These are phyloP conservation scores for Pseudocercospora fuligena DNA, from an alignment of 2,329 filamentous ascomycete genomes.

Conservation along the genomic window DNA sequence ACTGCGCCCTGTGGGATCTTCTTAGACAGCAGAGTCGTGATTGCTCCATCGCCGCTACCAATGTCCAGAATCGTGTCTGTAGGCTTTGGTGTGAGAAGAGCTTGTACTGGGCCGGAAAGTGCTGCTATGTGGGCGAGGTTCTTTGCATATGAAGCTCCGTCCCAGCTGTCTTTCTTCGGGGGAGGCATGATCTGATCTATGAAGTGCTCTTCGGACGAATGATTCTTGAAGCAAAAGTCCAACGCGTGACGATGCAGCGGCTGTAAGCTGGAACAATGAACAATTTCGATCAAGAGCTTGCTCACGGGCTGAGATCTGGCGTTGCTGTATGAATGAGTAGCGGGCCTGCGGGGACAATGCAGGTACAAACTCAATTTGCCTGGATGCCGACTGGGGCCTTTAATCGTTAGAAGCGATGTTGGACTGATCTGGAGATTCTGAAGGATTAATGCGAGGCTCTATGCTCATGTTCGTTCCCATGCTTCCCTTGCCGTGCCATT, in stretches of 20 bases:
- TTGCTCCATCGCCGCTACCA: constrained; percentile 46
- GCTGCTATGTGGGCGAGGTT: constrained; percentile 37
- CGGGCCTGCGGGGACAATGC: background rate
- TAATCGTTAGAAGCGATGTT: background rate
- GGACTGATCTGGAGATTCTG: background rate
- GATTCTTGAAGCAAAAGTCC: no score
- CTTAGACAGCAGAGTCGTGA: constrained; percentile 46
- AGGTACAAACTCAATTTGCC: constrained; percentile 5
- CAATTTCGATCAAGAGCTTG: background rate
- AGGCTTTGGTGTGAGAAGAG: constrained; percentile 41
- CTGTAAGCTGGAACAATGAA: no score
- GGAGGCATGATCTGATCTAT: constrained; percentile 1
- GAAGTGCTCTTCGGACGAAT: no score
- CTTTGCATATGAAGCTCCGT: constrained; percentile 8
- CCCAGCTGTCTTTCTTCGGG: constrained; percentile 13
- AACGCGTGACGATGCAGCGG: no score
- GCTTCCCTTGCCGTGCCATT: background rate
- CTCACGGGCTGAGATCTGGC: background rate
- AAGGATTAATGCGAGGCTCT: background rate
- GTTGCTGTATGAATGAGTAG: background rate
- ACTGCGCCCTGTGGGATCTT: constrained; percentile 35
- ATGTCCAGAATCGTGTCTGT: constrained; percentile 46
- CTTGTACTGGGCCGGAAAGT: constrained; percentile 45
- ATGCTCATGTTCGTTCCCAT: background rate
- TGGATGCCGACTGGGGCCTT: background rate